Evolutionary conservation across 163 green algal species (phyloP), one percentile per base, ranked within the genome.

Genomic region (Coccomyxa subellipsoidea): DNA sequence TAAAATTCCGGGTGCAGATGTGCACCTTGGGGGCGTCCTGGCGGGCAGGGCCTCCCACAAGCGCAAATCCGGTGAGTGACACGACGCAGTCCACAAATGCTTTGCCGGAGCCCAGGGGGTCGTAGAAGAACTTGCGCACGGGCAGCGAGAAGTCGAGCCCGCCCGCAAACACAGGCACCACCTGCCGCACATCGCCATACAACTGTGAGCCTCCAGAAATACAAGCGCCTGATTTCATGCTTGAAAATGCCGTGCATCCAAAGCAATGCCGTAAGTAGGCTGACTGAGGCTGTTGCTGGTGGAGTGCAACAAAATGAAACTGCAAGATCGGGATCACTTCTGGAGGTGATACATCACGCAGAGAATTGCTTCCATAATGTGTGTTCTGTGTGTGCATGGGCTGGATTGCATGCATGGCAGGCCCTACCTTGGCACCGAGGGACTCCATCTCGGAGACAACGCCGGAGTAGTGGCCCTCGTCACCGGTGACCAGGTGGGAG

Each of bases 51-150:
- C 96, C 96, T 70, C 96, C 95, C 37, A 99, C 96, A 37, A 99
- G 91, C 12, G 96, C 96, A 90, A 99, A 99, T 69, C 84, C 96
- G 34, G 96, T 99, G 32, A 99, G 91, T 1, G 92, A 98, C 27
- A 99, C 90, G 0, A 98, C 94, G 36, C 84, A 90, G 91, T 99
- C 92, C 38, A 99, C 95, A 69, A 95, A 96, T 2, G 94, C 38
- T 21, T 85, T 89, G 87, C 90, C 90, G 70, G 85, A 90, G 90
- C 91, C 92, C 77, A 99, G 89, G 21, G 96, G 96, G 90, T 99
- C 93, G 87, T 96, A 98, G 91, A 99, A 99, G 92, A 98, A 99
- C 87, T 98, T 97, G 85, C 98, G 96, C 29, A 99, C 95, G 15
- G 96, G 96, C 69, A 87, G 81, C 72, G 90, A 97, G 92, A 99